Percentiles rank a stretch among this genome's conserved stretches.
Evolutionary conservation across 176 grass and related monocot species (phyloP).

Genomic region (Oryza coarctata): DNA sequence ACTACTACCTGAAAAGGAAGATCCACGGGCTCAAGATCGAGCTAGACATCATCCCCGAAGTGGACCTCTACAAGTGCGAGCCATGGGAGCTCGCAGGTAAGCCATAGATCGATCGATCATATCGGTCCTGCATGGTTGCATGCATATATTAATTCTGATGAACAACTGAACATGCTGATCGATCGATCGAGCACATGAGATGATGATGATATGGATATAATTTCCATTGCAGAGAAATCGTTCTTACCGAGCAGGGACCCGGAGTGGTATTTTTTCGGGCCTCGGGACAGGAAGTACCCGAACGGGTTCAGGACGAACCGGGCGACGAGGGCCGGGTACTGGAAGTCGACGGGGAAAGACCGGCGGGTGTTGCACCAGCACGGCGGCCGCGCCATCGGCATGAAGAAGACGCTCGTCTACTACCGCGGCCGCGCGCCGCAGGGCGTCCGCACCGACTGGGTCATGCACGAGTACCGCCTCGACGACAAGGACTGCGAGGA

Average conservation of each 20-base stretch:
- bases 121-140: too few relatives aligned
- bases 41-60: slow-evolving; percentile 97
- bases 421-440: slow-evolving; percentile 93
- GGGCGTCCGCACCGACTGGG: slow-evolving; percentile 90
- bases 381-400: slow-evolving; percentile 72
- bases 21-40: slow-evolving; percentile 94
- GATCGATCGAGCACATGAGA: not conserved
- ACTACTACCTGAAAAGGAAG: slow-evolving; percentile 99
- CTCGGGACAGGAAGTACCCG: slow-evolving; percentile 81
- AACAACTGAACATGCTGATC: not conserved
- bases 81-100: slow-evolving; percentile 95
- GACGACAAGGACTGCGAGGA: slow-evolving; percentile 95
- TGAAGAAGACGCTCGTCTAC: slow-evolving; percentile 99
- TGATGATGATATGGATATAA: not conserved
- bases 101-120: not conserved
- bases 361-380: slow-evolving; percentile 61
- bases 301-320: slow-evolving; percentile 96
- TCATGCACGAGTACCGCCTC: slow-evolving; percentile 98
- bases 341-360: slow-evolving; percentile 98
- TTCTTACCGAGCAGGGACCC: slow-evolving; percentile 96
- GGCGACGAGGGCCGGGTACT: slow-evolving; percentile 86
- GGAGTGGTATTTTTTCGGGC: slow-evolving; percentile 99
- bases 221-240: slow-evolving; percentile 69
- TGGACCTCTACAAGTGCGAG: slow-evolving; percentile 98
- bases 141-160: not conserved